Conservation (phyloP, 768 basidiomycete genomes). For the Trametes punicea region DNA sequence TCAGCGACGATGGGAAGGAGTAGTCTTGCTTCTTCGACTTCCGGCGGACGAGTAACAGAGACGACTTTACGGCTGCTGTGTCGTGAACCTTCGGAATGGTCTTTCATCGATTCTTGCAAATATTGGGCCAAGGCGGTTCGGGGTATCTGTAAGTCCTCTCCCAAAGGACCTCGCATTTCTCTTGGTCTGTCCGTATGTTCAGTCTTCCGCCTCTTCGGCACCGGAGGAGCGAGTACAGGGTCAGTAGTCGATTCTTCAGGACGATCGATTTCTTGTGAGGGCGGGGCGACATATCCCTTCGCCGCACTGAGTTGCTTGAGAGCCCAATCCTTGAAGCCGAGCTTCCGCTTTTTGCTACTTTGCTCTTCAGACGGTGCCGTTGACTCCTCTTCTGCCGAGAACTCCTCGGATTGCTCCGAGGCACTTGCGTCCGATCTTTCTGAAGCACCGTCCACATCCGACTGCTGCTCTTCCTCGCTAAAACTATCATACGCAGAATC, state of each 20-base stretch:
- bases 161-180: slow-evolving; percentile 76
- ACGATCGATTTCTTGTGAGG: not conserved
- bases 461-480: slow-evolving; percentile 24
- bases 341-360: slow-evolving; percentile 36
- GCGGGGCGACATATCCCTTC: slow-evolving; percentile 39
- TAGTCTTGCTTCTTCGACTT: slow-evolving; percentile 73
- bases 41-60: slow-evolving; percentile 57
- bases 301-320: slow-evolving; percentile 62
- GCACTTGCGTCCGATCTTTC: slow-evolving; percentile 8
- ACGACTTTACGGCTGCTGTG: slow-evolving; percentile 38
- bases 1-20: slow-evolving; percentile 87
- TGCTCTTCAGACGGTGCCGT: slow-evolving; percentile 21
- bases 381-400: slow-evolving; percentile 15
- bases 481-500: slow-evolving; percentile 61
- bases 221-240: slow-evolving; percentile 11
- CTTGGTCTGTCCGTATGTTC: slow-evolving; percentile 28
- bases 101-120: slow-evolving; percentile 29
- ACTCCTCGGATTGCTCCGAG: not conserved
- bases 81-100: not conserved
- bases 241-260: not conserved
- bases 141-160: slow-evolving; percentile 67
- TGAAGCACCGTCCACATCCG: slow-evolving; percentile 20
- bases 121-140: slow-evolving; percentile 60
- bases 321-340: slow-evolving; percentile 90
- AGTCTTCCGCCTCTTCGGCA: slow-evolving; percentile 49